Conservation (phyloP, 2,329 filamentous ascomycete species). For the Epichloe glyceriae region DNA sequence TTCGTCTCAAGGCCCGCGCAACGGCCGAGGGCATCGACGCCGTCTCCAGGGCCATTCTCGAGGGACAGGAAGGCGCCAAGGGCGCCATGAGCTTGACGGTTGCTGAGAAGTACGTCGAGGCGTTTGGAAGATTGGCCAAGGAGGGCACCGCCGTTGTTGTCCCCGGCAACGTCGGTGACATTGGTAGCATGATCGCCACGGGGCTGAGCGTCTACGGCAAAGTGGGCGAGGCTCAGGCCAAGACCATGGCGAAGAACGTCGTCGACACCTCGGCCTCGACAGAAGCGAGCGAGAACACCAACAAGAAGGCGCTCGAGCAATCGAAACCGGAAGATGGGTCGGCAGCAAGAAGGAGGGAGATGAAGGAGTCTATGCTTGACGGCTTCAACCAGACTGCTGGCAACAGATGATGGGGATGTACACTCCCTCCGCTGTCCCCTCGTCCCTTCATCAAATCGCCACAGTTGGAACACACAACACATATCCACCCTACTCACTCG, state of each 20-base stretch:
- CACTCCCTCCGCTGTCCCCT: not conserved
- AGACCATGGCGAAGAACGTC: constrained; percentile 44
- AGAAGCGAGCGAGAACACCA: constrained; percentile 6
- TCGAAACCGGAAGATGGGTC: constrained; percentile 8
- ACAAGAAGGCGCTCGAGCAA: constrained; percentile 10
- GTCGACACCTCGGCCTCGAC: constrained; percentile 18
- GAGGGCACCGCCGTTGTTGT: constrained; percentile 94
- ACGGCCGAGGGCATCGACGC: constrained; percentile 82
- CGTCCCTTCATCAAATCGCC: too few relatives aligned
- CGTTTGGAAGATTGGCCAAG: constrained; percentile 82
- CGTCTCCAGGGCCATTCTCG: constrained; percentile 61
- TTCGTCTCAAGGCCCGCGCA: constrained; percentile 69
- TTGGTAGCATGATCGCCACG: constrained; percentile 91
- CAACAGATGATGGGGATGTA: constrained; percentile 14
- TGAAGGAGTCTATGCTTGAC: constrained; percentile 28
- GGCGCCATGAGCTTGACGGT: constrained; percentile 76
- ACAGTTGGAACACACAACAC: not conserved
- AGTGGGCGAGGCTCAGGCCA: constrained; percentile 68
- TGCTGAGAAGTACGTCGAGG: constrained; percentile 96
- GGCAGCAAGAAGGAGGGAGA: constrained; percentile 10
- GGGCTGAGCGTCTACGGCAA: constrained; percentile 93
- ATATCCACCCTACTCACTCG: not conserved
- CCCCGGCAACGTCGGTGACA: constrained; percentile 91
- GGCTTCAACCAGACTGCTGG: constrained; percentile 24
- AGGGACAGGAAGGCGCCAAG: constrained; percentile 64